phyloP scores from a whole-genome alignment of 257 asterid species.

The Solanum rostratum region DNA sequence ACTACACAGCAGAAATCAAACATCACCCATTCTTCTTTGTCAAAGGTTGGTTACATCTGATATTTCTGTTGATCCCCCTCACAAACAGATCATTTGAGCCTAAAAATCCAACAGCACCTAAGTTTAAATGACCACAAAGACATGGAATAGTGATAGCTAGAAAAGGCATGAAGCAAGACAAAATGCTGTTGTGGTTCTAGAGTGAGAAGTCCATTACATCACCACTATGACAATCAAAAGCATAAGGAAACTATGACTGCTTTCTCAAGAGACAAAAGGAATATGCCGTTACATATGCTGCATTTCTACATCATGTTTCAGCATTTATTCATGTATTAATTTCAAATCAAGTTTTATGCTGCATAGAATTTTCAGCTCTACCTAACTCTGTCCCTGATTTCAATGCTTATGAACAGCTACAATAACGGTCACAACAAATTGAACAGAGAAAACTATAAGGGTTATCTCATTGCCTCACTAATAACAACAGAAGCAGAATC shows the following conservation, averaged over 20 bases:
- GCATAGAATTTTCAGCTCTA: too few relatives aligned
- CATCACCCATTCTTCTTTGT: neutral
- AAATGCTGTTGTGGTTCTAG: too few relatives aligned
- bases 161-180: neutral
- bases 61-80: conserved; percentile 81
- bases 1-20: neutral
- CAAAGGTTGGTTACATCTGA: conserved; percentile 54
- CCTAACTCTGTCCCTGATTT: too few relatives aligned
- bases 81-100: conserved; percentile 71
- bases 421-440: neutral
- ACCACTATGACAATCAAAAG: conserved; percentile 50
- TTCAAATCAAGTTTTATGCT: too few relatives aligned
- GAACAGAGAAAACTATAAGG: neutral
- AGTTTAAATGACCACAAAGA: neutral
- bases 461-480: neutral
- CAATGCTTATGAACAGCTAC: neutral
- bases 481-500: neutral
- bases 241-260: conserved; percentile 9
- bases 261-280: neutral
- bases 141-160: too few relatives aligned
- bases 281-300: neutral
- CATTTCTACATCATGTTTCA: neutral
- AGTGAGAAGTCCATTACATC: conserved; percentile 54
- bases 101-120: conserved; percentile 74
- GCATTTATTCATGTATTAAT: too few relatives aligned